These are phyloP conservation scores for Hortaea werneckii DNA, from an alignment of 2,329 filamentous ascomycete species.

Conservation along the genomic window DNA sequence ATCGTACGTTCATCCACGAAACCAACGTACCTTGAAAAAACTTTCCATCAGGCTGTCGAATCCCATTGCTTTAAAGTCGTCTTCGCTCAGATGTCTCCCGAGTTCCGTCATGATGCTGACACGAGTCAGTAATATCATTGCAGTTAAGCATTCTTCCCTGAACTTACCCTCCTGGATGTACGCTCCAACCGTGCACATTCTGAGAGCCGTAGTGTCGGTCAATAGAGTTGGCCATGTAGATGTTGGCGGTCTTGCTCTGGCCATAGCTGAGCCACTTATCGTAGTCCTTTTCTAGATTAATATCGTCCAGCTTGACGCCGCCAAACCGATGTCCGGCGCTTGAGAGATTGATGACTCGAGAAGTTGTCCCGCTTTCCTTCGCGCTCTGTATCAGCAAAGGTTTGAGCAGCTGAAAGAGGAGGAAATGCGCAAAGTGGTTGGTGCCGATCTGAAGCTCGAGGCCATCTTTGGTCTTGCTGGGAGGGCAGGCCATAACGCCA, in stretches of 20 bases:
- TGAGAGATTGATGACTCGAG: slow-evolving; percentile 34
- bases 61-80: slow-evolving; percentile 4
- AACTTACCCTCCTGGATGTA: slow-evolving; percentile 34
- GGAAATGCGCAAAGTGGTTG: slow-evolving; percentile 46
- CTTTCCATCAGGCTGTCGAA: not conserved
- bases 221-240: slow-evolving; percentile 43
- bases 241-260: slow-evolving; percentile 43
- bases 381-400: slow-evolving; percentile 30
- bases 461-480: slow-evolving; percentile 34
- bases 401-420: slow-evolving; percentile 43
- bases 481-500: slow-evolving; percentile 32
- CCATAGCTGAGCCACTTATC: slow-evolving; percentile 31
- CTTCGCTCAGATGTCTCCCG: slow-evolving; percentile 6
- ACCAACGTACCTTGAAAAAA: not conserved
- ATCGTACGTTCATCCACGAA: too few species aligned
- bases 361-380: slow-evolving; percentile 2
- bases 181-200: slow-evolving; percentile 34
- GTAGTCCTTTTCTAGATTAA: slow-evolving; percentile 22
- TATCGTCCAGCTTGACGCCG: slow-evolving; percentile 19
- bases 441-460: slow-evolving; percentile 42
- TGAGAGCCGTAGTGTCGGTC: slow-evolving; percentile 38
- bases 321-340: slow-evolving; percentile 33
- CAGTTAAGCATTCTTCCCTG: too few species aligned
- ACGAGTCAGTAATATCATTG: too few species aligned
- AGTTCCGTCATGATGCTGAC: slow-evolving; percentile 22